Conservation (phyloP, 805 yeast species). For the Candida mattraensis region DNA sequence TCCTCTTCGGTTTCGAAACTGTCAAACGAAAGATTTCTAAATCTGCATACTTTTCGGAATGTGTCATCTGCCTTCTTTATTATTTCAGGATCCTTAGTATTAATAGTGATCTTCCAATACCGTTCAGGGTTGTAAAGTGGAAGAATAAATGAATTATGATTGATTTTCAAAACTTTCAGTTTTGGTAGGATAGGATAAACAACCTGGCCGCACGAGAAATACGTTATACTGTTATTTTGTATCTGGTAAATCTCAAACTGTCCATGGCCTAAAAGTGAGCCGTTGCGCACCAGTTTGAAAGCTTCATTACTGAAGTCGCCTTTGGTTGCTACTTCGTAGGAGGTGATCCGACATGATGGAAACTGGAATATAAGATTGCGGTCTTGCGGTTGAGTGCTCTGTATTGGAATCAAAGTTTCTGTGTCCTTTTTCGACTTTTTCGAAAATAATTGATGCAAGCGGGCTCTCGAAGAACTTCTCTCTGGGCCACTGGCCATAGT, state of each 20-base stretch:
- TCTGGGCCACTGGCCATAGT: slow-evolving; percentile 8
- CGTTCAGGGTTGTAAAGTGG: slow-evolving; percentile 74
- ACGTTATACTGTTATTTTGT: slow-evolving; percentile 52
- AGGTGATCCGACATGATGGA: slow-evolving; percentile 17
- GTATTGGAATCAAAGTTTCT: slow-evolving; percentile 1
- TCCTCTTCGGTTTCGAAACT: slow-evolving; percentile 9
- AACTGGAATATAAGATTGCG: slow-evolving; percentile 11
- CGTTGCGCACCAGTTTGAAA: slow-evolving; percentile 24
- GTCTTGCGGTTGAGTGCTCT: slow-evolving; percentile 9
- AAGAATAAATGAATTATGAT: slow-evolving; percentile 50
- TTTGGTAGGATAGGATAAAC: slow-evolving; percentile 74
- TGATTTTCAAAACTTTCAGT: slow-evolving; percentile 54
- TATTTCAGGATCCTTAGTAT: slow-evolving; percentile 32
- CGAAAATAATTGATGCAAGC: slow-evolving; percentile 17
- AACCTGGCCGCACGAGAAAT: slow-evolving; percentile 65
- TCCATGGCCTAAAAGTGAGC: slow-evolving; percentile 61
- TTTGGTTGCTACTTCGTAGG: slow-evolving; percentile 14
- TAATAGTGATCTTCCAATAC: slow-evolving; percentile 60
- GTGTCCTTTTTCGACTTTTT: slow-evolving; percentile 12
- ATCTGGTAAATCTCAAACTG: slow-evolving; percentile 58
- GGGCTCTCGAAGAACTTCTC: slow-evolving; percentile 10
- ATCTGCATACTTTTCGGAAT: slow-evolving; percentile 22
- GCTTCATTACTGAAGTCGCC: slow-evolving; percentile 1
- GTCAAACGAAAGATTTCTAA: slow-evolving; percentile 21
- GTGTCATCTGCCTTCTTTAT: slow-evolving; percentile 10